Conservation (phyloP, 2,329 filamentous ascomycete species). For the Aureobasidium sp. region DNA sequence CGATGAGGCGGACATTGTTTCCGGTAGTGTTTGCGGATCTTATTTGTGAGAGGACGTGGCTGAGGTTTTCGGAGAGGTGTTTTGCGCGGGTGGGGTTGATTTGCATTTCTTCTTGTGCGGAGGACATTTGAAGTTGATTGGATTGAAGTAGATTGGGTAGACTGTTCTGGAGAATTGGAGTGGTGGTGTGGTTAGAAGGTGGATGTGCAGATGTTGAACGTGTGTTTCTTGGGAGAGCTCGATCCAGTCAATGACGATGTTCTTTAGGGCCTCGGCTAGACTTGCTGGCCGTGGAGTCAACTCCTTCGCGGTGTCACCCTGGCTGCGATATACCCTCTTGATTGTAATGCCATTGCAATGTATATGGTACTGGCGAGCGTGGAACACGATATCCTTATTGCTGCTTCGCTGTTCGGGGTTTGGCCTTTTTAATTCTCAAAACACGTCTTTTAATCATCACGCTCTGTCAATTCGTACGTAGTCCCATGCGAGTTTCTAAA, state of each 20-base stretch:
- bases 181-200: no score
- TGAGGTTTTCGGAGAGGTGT: conserved; percentile 39
- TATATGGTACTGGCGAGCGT: no score
- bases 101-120: conserved; percentile 23
- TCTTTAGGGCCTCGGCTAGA: neutral
- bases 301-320: neutral
- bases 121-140: neutral
- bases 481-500: no score
- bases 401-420: no score
- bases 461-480: no score
- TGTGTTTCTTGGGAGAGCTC: neutral
- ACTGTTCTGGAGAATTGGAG: no score
- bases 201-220: neutral
- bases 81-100: conserved; percentile 39
- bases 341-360: neutral
- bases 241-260: neutral
- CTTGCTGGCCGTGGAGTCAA: neutral
- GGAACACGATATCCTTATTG: no score
- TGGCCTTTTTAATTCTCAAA: no score
- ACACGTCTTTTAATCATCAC: no score
- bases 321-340: neutral
- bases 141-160: neutral
- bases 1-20: conserved; percentile 70
- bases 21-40: conserved; percentile 30
- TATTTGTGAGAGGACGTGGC: conserved; percentile 35